Conservation (phyloP, 192 early-diverging fungal species). For the Podila epicladia region DNA sequence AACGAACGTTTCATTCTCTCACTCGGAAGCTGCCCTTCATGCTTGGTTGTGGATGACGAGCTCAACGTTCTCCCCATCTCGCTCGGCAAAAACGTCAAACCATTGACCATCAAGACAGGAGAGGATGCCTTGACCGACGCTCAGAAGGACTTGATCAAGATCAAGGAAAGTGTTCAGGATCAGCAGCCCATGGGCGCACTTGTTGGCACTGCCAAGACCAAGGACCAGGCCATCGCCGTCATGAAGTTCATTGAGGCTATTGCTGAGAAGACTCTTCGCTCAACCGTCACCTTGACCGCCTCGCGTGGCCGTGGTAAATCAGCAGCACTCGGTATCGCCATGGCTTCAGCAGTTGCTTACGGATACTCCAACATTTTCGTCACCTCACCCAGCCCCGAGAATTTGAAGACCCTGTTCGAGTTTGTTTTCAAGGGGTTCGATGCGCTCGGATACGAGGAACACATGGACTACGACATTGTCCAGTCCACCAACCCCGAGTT, state of each 20-base stretch:
- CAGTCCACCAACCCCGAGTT: conserved; percentile 97
- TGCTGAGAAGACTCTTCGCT: conserved; percentile 92
- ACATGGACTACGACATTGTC: conserved; percentile 99
- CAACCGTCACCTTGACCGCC: conserved; percentile 94
- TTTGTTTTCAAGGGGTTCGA: conserved; percentile 99
- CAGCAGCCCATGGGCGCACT: conserved; percentile 92
- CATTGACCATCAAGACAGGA: conserved; percentile 69
- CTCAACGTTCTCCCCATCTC: conserved; percentile 97
- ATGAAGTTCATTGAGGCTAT: conserved; percentile 98
- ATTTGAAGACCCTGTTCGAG: conserved; percentile 98
- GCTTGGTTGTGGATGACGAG: conserved; percentile 97
- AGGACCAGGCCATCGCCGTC: conserved; percentile 97
- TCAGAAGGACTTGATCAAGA: conserved; percentile 75
- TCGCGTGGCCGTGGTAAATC: conserved; percentile 98
- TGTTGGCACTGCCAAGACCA: conserved; percentile 79
- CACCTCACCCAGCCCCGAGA: conserved; percentile 96
- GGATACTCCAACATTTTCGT: conserved; percentile 99
- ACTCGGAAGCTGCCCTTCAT: conserved; percentile 85
- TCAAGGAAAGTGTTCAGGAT: conserved; percentile 90
- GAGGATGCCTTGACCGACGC: conserved; percentile 57
- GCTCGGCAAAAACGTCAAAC: conserved; percentile 93
- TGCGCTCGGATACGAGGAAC: conserved; percentile 97
- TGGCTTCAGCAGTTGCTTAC: conserved; percentile 96
- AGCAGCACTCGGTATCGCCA: conserved; percentile 92
- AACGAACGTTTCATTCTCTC: conserved; percentile 98